Base-by-base conservation (phyloP, 306 rosid genomes). In the Cucurbita moschata region DNA sequence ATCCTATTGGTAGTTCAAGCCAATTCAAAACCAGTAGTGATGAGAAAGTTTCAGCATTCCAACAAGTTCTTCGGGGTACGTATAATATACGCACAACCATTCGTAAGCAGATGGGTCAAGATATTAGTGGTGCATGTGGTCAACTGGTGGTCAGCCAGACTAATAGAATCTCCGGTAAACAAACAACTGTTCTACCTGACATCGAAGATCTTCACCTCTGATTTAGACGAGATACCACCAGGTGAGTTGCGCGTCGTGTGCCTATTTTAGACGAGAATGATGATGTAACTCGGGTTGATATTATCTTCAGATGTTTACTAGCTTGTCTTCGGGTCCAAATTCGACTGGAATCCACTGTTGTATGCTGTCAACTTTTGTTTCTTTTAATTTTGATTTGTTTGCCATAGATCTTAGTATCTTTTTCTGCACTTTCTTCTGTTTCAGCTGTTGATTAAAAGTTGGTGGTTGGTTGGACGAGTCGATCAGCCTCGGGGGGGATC, bases 91-190 rank as follows among this genome's bases (percentile, higher is more conserved):
- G 97, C 53, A 91, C 99, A 35, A 94, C 96, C 5, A 75, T 94
- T 47, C 92, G 96, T 43, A 94, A 89, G 84, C 82, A 94, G 83
- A 94, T 94, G 99, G 99, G 99, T 61, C 86, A 89, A 79, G 97
- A 94, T 77, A 94, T 94, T 64, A 91, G 97, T 55, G 98, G 98
- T 73, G 98, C 98, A n/a, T 94, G 98, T 71, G 98, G 96, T 67
- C 98, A 94, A 80, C 84, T 94, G 82, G 97, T 90, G 62, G 89
- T 90, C 79, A 85, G 72, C 80, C 64, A 53, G 62, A 85, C 93
- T 4, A 82, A 84, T 62, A 88, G 76, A 63, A 88, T 76, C 75
- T 81, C 89, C 61, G 83, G 23, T 58, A 88, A 75, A 60, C 82
- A 77, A 67, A 19, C 85, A 51, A 56, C 67, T 52, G 82, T 76